Base-by-base conservation (phyloP, 257 asterid genomes). In the Solanum piurae region DNA sequence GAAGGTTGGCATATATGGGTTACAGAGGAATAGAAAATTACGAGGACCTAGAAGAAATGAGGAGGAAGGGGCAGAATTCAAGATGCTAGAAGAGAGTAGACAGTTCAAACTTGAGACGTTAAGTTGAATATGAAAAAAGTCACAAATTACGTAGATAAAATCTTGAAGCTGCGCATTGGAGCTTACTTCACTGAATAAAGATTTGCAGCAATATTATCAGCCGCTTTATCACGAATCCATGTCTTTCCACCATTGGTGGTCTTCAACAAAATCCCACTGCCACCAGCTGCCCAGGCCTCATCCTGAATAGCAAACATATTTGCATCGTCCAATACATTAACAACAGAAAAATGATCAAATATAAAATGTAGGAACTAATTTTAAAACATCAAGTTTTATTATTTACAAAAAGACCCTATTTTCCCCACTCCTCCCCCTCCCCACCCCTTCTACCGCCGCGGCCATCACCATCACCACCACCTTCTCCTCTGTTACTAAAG, bases 251-350 rank as follows among this genome's bases (percentile, higher is more conserved):
- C 95, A 88, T 97, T 95, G 1, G 92, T 95, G 75, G 99, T 94
- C 91, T 97, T 97, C 86, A 97, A 89, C 90, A 96, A 92, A 90
- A 97, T 84, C 44, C 99, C 99, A 89, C 99, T 97, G 52, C 99
- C 98, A 88, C 99, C 99, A 86, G 99, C 98, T 84, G 99, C 99
- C 99, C 99, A 95, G 62, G 99, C 99, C 91, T 97, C 99, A 31
- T 90, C 99, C 99, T 97, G 86, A 83, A 85, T 86, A 34, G 87
- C 80, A 62, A 86, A 89, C 68, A 52, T 46, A 29, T 42, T 44
- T 72, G 66, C 29, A 13, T 71, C 20, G 5, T 23, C 36, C 62
- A 46, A 21, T 72, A 21, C 62, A 31, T 42, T 23, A 46, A 40
- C 42, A 25, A 10, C 62, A 86, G 71, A 46, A 72, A 20, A 55